Evolutionary conservation across 371 early-diverging fungal species (phyloP), one percentile per base, ranked within the genome.

Genomic region (Capillidium heterosporum): DNA sequence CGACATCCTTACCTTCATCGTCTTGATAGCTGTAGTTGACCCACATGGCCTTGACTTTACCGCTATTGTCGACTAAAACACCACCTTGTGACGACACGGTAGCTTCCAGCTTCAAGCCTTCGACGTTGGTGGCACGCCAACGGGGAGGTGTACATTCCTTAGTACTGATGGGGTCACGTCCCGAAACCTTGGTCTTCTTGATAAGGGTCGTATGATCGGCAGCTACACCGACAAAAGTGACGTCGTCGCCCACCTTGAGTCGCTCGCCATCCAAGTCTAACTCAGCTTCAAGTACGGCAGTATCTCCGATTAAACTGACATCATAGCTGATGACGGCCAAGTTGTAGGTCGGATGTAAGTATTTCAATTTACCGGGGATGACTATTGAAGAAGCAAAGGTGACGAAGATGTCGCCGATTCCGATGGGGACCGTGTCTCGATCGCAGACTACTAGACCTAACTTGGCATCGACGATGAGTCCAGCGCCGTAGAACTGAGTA

Each of bases 261-360:
- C 84, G 86, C 35, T 77, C 65, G 15, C 82, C 73, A 13, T 87
- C 72, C 1, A 91, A 83, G 64, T 85, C 88, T 23, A 91, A 85
- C 10, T 92, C 90, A 2, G 77, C 72, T 7, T 77, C 73, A 53
- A 68, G 60, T 0, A 85, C 81, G 26, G 81, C 75, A 1, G 88
- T 87, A 3, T 77, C 73, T 35, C 84, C 86, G 47, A 87, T 60
- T 23, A 76, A 69, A 31, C 62, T 66, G 2, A 88, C 83, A 65
- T 87, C 82, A 68, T 85, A 89, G 31, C 73, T 72, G 5, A 85
- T 66, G 56, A 89, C 66, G 1, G 82, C 74, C 57, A 82, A 76
- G 61, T 85, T 87, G 53, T 87, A 86, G 1, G 82, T 80, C n/a
- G 87, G 87, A 59, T 89, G 87, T 15, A 87, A 66, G 60, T 80